Evolutionary conservation across 768 basidiomycete species (phyloP).

Genomic region (Podaxis sp.): DNA sequence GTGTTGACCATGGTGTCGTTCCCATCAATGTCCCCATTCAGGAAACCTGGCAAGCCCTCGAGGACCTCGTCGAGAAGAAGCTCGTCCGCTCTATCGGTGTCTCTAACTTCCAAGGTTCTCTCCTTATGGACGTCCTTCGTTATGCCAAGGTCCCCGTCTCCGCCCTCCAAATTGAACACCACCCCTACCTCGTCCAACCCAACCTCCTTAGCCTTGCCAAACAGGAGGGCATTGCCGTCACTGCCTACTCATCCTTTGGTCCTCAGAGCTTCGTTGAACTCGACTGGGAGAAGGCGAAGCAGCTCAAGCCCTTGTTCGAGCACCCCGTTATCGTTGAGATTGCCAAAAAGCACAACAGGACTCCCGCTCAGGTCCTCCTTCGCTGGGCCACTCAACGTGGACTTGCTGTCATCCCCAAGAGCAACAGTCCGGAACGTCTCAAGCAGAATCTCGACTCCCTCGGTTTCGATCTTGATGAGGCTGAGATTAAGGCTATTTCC

Average conservation of each 20-base stretch:
- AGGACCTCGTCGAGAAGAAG: conserved; percentile 70
- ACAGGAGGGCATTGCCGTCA: conserved; percentile 55
- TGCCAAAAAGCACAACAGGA: conserved; percentile 51
- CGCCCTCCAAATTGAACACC: conserved; percentile 67
- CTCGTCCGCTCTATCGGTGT: conserved; percentile 74
- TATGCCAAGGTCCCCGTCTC: conserved; percentile 76
- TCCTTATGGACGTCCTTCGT: conserved; percentile 74
- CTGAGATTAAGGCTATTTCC: conserved; percentile 57
- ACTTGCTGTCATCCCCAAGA: conserved; percentile 77
- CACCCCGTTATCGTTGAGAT: conserved; percentile 43
- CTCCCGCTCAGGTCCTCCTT: conserved; percentile 68
- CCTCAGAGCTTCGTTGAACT: conserved; percentile 61
- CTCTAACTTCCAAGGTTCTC: conserved; percentile 72
- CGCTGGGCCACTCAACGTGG: conserved; percentile 79
- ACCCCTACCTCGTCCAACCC: conserved; percentile 68
- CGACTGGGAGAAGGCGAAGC: conserved; percentile 54
- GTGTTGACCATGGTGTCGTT: conserved; percentile 42
- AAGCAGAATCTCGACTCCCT: conserved; percentile 45
- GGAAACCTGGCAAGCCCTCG: conserved; percentile 85
- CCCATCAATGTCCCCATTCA: conserved; percentile 68
- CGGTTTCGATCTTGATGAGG: conserved; percentile 48
- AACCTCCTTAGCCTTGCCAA: conserved; percentile 56
- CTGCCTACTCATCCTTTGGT: conserved; percentile 56
- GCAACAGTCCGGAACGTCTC: conserved; percentile 44
- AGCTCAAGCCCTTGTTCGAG: conserved; percentile 48